These are phyloP conservation scores for Yamadazyma tumulicola DNA, from an alignment of 805 yeast genomes.

Conservation along the genomic window DNA sequence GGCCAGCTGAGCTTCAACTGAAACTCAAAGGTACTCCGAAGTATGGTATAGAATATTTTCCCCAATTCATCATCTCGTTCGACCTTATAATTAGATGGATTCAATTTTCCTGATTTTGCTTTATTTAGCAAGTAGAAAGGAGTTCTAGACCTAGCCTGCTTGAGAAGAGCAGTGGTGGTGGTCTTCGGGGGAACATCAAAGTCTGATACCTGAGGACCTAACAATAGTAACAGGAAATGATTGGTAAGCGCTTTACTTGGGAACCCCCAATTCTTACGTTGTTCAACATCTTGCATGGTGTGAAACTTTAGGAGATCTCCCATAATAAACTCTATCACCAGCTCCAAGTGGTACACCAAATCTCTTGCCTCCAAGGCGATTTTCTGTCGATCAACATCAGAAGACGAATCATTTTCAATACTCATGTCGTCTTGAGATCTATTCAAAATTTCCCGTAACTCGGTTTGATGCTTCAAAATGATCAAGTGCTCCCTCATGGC, in stretches of 20 bases:
- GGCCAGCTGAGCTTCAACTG: slow-evolving; percentile 1
- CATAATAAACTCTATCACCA: slow-evolving; percentile 14
- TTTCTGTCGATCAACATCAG: background rate
- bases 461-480: slow-evolving; percentile 12
- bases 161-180: slow-evolving; percentile 12
- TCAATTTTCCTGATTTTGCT: too few species aligned
- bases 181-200: slow-evolving; percentile 11
- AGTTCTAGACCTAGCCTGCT: background rate
- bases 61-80: slow-evolving; percentile 16
- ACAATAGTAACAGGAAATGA: slow-evolving; percentile 15
- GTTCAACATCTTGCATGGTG: slow-evolving; percentile 13
- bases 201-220: slow-evolving; percentile 17
- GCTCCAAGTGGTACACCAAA: slow-evolving; percentile 15
- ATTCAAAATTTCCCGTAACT: slow-evolving; percentile 1
- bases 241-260: slow-evolving; percentile 11
- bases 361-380: slow-evolving; percentile 13
- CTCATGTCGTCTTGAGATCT: background rate
- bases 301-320: slow-evolving; percentile 15
- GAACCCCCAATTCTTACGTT: slow-evolving; percentile 9
- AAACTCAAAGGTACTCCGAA: slow-evolving; percentile 13
- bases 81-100: background rate
- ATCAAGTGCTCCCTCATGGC: slow-evolving; percentile 22
- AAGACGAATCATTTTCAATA: background rate
- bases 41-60: slow-evolving; percentile 15
- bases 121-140: background rate